Conservation (phyloP, 768 basidiomycete genomes). For the Cystofilobasidium capitatum region DNA sequence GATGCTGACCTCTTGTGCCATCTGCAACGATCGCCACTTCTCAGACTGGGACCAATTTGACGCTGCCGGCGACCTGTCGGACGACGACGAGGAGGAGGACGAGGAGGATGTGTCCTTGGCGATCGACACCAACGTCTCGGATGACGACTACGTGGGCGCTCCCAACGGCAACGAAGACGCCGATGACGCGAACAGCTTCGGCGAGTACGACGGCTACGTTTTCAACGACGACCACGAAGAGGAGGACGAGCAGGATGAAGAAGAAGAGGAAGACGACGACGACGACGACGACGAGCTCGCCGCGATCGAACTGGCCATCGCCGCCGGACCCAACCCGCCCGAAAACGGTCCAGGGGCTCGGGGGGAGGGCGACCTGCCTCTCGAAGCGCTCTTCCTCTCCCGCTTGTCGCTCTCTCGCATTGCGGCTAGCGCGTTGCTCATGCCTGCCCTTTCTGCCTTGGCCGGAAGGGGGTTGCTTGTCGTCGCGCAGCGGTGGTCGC, state of each 20-base stretch:
- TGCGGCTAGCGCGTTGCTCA: neutral
- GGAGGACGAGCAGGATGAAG: slow-evolving; percentile 1
- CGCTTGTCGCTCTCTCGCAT: slow-evolving; percentile 1
- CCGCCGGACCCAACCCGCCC: slow-evolving; percentile 1
- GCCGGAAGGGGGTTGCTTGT: neutral
- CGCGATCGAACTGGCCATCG: slow-evolving; percentile 14
- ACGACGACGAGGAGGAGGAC: neutral
- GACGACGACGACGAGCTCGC: slow-evolving; percentile 13
- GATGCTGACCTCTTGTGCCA: too few species aligned
- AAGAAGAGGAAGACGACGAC: slow-evolving; percentile 21
- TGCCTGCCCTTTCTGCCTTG: slow-evolving; percentile 4
- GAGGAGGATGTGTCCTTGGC: neutral
- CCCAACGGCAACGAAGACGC: neutral
- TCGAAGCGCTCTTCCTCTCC: slow-evolving; percentile 1
- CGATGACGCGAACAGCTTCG: neutral
- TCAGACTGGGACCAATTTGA: slow-evolving; percentile 2
- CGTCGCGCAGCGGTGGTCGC: neutral
- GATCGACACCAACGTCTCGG: neutral
- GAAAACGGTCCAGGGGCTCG: neutral
- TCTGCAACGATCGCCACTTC: too few species aligned
- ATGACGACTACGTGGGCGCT: neutral
- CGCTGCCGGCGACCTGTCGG: neutral
- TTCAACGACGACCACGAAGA: neutral
- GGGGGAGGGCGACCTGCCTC: neutral
- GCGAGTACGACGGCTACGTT: neutral